Base-by-base conservation (phyloP, 2,329 filamentous ascomycete species). In the Anisogramma anomala region DNA sequence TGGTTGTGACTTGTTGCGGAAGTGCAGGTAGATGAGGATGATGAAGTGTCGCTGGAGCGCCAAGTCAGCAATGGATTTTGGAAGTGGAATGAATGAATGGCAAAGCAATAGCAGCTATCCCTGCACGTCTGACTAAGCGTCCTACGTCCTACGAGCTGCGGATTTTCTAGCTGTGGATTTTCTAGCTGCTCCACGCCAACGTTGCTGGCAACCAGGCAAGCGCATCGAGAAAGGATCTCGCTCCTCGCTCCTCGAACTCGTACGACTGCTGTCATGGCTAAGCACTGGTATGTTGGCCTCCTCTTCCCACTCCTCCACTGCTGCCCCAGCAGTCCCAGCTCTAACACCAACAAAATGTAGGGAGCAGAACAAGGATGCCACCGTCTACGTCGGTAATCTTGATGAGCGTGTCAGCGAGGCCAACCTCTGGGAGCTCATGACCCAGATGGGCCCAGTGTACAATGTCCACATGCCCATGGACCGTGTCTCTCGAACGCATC, bases 381-480 rank as follows among this genome's bases (percentile, higher is more conserved):
- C 91, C 31, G 84, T 96, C 60, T 98, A 98, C 63, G 85, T 96
- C 53, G 91, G 91, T 58, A 96, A 96, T 62, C 86, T 98, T 56
- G 91, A 98, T 67, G 91, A 98, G 69, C 86, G 91, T 61, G 84
- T 91, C 50, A 82, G 82, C 34, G 86, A 94, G 58, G 80, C 82
- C 53, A 74, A 94, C 52, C 79, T 98, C 52, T 95, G 91, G 81
- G 91, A 98, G 69, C 74, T 98, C 55, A 96, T 96, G 87, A 79
- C 95, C 42, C 91, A 98, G 68, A 87, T 88, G 60, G 91, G 91
- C 41, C 88, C 89, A 53, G 93, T 98, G 55, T 85, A 94, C 58
- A 96, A 96, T 64, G 89, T 98, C 49, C 91, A 98, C 66, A 79
- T 98, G 58, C 91, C 91, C 42, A 94, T 95, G 70, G 91, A 98